Evolutionary conservation across 768 basidiomycete species (phyloP).

Genomic region (Suillus sp.): DNA sequence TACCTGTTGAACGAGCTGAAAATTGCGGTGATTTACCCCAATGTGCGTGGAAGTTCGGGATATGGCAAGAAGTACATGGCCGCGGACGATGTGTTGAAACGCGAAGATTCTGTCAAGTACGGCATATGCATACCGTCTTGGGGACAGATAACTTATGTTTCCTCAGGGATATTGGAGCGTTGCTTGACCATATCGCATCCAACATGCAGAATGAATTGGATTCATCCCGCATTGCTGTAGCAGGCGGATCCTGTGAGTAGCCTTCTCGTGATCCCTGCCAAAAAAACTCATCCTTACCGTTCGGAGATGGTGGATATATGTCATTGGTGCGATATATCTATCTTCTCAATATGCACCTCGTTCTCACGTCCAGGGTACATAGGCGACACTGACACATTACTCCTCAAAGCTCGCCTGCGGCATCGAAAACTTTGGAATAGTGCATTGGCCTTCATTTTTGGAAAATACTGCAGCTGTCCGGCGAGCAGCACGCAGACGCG

Average conservation of each 20-base stretch:
- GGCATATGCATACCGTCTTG: slow-evolving; percentile 1
- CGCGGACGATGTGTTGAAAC: slow-evolving; percentile 43
- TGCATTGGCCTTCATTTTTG: slow-evolving; percentile 44
- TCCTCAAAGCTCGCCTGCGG: slow-evolving; percentile 44
- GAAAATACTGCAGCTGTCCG: slow-evolving; percentile 42
- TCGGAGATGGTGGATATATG: slow-evolving; percentile 44
- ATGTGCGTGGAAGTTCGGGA: slow-evolving; percentile 45
- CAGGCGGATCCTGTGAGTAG: slow-evolving; percentile 42
- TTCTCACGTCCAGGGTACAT: slow-evolving; percentile 6
- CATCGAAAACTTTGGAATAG: slow-evolving; percentile 43
- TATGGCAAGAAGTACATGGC: slow-evolving; percentile 44
- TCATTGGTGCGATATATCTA: slow-evolving; percentile 33
- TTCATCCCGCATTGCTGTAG: slow-evolving; percentile 41
- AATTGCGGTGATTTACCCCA: slow-evolving; percentile 44
- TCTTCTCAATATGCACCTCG: not conserved
- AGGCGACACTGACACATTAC: slow-evolving; percentile 45
- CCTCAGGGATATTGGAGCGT: slow-evolving; percentile 39
- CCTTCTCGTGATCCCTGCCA: not conserved
- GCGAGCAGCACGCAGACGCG: slow-evolving; percentile 37
- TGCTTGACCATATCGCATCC: slow-evolving; percentile 39
- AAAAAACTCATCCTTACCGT: slow-evolving; percentile 5
- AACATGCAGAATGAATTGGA: slow-evolving; percentile 37
- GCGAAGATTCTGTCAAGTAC: slow-evolving; percentile 46
- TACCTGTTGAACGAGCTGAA: slow-evolving; percentile 46
- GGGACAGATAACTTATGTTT: not conserved